Conservation (phyloP, 2,329 filamentous ascomycete species). For the Pseudogymnoascus sp. region DNA sequence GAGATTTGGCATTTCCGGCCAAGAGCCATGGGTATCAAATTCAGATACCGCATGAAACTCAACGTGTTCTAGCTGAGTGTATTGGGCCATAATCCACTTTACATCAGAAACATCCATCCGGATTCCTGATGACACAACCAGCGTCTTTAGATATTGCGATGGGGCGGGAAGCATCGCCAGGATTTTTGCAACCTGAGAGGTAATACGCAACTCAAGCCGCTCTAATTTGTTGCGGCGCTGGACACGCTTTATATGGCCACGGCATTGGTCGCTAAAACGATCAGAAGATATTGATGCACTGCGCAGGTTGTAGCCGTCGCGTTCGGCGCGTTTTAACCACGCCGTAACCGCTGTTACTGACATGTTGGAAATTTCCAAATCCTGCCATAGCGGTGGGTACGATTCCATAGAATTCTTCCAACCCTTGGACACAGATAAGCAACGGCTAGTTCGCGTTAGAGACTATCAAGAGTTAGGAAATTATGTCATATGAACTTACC, state of each 20-base stretch:
- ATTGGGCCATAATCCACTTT: not conserved
- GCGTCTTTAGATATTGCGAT: not conserved
- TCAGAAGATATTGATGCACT: not conserved
- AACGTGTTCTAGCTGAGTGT: not conserved
- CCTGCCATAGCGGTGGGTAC: not conserved
- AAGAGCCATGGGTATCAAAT: not conserved
- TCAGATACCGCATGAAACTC: not conserved
- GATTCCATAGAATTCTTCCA: slow-evolving; percentile 1
- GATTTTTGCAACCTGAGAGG: not conserved
- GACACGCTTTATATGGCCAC: not conserved
- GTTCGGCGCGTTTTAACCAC: slow-evolving; percentile 1
- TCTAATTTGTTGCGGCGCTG: not conserved
- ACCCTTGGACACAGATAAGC: slow-evolving; percentile 1
- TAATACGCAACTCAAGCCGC: not conserved
- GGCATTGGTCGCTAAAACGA: not conserved
- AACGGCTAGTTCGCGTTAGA: not conserved
- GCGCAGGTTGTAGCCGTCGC: not conserved
- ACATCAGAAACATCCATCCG: not conserved
- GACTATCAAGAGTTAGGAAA: not conserved
- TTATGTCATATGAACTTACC: not conserved
- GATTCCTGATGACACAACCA: not conserved
- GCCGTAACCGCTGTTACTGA: not conserved
- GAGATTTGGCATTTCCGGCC: slow-evolving; percentile 1
- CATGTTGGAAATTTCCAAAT: not conserved
- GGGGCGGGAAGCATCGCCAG: not conserved